Evolutionary conservation across 2,329 filamentous ascomycete species (phyloP).

Genomic region (Mycosphaerelloides madeirae): DNA sequence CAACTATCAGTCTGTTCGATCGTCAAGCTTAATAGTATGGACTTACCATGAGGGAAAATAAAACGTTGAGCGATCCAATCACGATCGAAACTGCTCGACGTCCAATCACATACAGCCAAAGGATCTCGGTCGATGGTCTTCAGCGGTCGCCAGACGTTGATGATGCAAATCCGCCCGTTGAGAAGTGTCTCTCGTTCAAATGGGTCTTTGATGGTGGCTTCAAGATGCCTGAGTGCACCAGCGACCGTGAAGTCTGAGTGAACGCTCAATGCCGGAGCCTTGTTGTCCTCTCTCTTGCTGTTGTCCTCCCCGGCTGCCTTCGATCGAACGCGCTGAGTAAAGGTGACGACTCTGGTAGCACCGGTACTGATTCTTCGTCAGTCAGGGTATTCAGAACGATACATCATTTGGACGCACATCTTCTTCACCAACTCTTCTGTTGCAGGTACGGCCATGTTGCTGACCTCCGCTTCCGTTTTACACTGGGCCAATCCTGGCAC

Average conservation of each 20-base stretch:
- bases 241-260: slow-evolving; percentile 2
- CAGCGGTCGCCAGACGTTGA: slow-evolving; percentile 13
- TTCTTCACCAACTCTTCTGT: slow-evolving; percentile 4
- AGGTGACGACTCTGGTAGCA: neutral
- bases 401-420: neutral
- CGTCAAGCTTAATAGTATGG: too few species aligned
- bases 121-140: slow-evolving; percentile 10
- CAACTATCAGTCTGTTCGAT: too few species aligned
- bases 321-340: slow-evolving; percentile 1
- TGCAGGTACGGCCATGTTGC: neutral
- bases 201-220: neutral
- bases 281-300: slow-evolving; percentile 1
- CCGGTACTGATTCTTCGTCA: slow-evolving; percentile 1
- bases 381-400: neutral
- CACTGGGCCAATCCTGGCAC: slow-evolving; percentile 13
- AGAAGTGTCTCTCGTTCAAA: neutral
- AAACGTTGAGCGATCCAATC: slow-evolving; percentile 1
- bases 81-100: too few species aligned
- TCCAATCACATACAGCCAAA: slow-evolving; percentile 7
- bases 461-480: slow-evolving; percentile 16
- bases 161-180: neutral
- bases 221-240: neutral
- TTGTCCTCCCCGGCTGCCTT: neutral
- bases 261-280: slow-evolving; percentile 1
- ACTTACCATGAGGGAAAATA: neutral